Percentiles rank a stretch among this genome's conserved stretches.
phyloP scores from a whole-genome alignment of 495 filamentous ascomycete genomes.

The Daldinia decipiens region DNA sequence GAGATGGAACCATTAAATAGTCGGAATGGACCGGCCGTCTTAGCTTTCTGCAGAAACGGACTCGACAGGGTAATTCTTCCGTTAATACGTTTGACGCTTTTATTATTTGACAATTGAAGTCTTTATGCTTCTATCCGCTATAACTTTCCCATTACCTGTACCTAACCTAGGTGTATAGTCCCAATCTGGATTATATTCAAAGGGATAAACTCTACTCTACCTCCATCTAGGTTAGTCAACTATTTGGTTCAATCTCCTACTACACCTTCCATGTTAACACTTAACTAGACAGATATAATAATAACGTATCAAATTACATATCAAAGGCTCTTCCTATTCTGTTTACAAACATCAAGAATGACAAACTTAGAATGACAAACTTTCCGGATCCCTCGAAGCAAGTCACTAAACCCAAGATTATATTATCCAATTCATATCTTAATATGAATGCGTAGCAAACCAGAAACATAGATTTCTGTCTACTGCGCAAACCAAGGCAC shows the following conservation, averaged over 20 bases:
- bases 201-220: too few species aligned
- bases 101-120: not conserved
- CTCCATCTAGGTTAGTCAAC: too few species aligned
- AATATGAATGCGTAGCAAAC: not conserved
- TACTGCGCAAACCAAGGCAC: not conserved
- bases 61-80: not conserved
- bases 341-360: not conserved
- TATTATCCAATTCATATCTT: not conserved
- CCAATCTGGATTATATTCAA: too few species aligned
- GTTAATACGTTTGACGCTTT: not conserved
- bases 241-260: not conserved
- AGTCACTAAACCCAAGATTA: not conserved
- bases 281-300: not conserved
- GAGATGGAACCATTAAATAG: slow-evolving; percentile 8
- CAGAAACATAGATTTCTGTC: not conserved
- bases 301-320: too few species aligned
- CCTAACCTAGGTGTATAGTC: too few species aligned
- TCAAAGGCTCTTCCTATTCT: not conserved
- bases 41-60: slow-evolving; percentile 2
- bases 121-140: not conserved
- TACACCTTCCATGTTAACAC: not conserved
- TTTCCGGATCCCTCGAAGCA: not conserved
- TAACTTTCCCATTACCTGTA: not conserved
- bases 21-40: slow-evolving; percentile 14
- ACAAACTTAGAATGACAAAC: not conserved